A percentile compares a stretch with the other conserved stretches of the same genome.
Evolutionary conservation across 441 rosid genomes (phyloP).

Genomic region (Eruca vesicaria): DNA sequence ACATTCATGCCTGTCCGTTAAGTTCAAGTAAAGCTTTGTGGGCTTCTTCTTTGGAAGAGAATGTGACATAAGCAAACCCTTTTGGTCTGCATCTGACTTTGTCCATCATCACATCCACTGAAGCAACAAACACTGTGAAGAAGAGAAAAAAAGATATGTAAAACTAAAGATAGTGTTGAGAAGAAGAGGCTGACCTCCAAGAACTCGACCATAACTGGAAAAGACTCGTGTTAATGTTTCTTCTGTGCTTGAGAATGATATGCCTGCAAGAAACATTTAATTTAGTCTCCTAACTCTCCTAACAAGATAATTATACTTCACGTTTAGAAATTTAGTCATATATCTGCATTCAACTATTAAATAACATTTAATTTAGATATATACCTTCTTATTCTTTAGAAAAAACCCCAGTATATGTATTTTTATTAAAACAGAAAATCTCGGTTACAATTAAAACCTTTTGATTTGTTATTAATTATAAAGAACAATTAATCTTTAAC

Average conservation of each 20-base stretch:
- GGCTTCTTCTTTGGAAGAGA: constrained; percentile 47
- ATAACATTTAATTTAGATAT: no score
- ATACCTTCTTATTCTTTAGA: no score
- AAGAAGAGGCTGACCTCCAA: constrained; percentile 39
- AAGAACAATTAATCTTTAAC: no score
- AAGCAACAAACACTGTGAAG: constrained; percentile 12
- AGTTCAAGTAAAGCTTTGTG: constrained; percentile 46
- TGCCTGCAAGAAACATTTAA: constrained; percentile 37
- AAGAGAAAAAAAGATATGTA: not conserved
- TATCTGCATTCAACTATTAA: no score
- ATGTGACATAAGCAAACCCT: constrained; percentile 62
- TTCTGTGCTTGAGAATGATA: constrained; percentile 56
- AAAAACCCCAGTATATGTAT: no score
- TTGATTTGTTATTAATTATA: no score
- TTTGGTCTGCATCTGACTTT: constrained; percentile 46
- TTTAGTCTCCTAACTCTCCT: no score
- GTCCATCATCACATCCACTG: constrained; percentile 49
- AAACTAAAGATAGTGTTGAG: not conserved
- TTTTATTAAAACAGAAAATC: no score
- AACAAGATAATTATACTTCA: no score
- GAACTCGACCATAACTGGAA: constrained; percentile 54
- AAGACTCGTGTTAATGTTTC: constrained; percentile 43
- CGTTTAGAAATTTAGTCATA: no score
- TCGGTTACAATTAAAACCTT: no score
- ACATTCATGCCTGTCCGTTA: constrained; percentile 52